Evolutionary conservation across 2,329 filamentous ascomycete species (phyloP), one percentile per base, ranked within the genome.

Genomic region (Ceratocystiopsis minuta): DNA sequence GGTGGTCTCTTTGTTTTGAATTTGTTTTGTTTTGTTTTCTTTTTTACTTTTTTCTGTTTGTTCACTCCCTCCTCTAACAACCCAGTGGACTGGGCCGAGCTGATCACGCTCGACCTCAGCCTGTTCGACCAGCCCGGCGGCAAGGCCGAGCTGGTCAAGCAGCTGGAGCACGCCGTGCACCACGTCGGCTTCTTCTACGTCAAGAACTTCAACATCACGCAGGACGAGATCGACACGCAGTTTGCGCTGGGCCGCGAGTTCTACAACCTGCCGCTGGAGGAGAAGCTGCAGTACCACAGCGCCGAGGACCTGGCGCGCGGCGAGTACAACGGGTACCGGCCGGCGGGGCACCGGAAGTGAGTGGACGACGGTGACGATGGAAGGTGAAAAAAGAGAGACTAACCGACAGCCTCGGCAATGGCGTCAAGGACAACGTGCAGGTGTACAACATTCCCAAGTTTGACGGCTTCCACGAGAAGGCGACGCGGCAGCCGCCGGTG

Each of bases 391-490:
- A n/a, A n/a, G n/a, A n/a, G n/a, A n/a, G n/a, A n/a, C n/a, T 13
- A 15, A 31, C 20, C 20, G 7, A 7, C 24, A 28, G 24, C 11
- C 4, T 28, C 9, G 24, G 24, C 24, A 10, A 28, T 1, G 60
- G 63, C 2, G 54, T 64, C 42, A 57, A 50, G 16, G 71, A 76
- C 49, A 75, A 74, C 47, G 60, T 71, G 24, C 65, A 76, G 48
- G 66, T 75, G 2, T 75, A 68, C 58, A 75, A 75, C 50, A 65
- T 75, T 10, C 67, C 69, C 41, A 76, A 76, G 47, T 75, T 72
- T 45, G 63, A 61, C 15, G 54, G 57, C 1, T 53, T 61, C 41
- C 62, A 66, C 48, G 52, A 60, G 15, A 60, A 63, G 14, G 47
- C 54, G 24, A 28, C 24, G 24, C 24, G 24, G 15, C 66, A 70